Base-by-base conservation (phyloP, 1,139 yeast genomes). In the Pichia cactophila region DNA sequence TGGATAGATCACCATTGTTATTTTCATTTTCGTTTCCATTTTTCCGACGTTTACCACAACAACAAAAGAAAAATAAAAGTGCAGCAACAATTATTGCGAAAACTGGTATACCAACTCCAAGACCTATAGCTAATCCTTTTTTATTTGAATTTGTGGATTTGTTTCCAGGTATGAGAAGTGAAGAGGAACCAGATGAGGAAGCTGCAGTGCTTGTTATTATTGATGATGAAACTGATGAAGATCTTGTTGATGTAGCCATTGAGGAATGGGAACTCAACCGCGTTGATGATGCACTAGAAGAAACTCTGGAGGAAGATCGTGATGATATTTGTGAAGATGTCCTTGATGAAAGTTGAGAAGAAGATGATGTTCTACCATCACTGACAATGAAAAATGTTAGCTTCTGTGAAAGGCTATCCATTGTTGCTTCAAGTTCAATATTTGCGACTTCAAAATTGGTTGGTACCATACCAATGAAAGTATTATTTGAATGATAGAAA, bases 71-170 rank as follows among this genome's bases (percentile, higher is more conserved):
- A 33, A 85, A 58, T 11, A 88, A 48, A 1, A 84, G 50, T 0
- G 72, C 70, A 2, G 74, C 69, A 0, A 78, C 62, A 1, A 78
- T 61, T 10, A 86, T 59, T 0, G 77, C 69, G 26, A 72, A 73
- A 0, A 78, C 65, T 1, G 96, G 96, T 46, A 90, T 75, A 6
- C 85, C 86, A n/a, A 86, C 92, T 48, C 96, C 97, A 54, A 90
- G 77, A 1, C 89, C 95, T 61, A 90, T 85, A 0, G 95, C 96
- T 26, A 87, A 70, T 6, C 77, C 74, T 55, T 75, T 75, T 46
- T 67, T 70, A 43, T 56, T 67, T 7, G 52, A 39, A 6, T 55
- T 12, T 2, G 28, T 40, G 1, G 47, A 60, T 8, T 63, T 60
- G 23, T 58, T 54, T 28, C 55, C 55, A 11, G 51, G 20, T 12